Evolutionary conservation across 495 filamentous ascomycete species (phyloP).

Genomic region (Hyaloscypha variabilis): DNA sequence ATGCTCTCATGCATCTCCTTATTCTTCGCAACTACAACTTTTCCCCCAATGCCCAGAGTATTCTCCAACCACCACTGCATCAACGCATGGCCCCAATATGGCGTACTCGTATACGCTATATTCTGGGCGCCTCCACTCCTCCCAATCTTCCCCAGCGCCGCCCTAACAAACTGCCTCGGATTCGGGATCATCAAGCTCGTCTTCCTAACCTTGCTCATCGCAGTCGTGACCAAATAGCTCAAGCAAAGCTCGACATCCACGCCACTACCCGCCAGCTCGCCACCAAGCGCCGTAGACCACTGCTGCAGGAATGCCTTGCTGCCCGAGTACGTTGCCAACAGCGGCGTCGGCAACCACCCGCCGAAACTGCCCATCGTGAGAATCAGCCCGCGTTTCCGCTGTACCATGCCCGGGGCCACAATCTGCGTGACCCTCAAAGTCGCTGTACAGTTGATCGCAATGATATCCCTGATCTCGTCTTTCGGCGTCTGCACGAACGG

Average conservation of each 20-base stretch:
- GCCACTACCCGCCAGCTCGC: conserved; percentile 77
- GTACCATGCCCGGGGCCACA: conserved; percentile 80
- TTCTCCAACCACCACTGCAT: conserved; percentile 84
- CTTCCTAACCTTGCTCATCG: conserved; percentile 93
- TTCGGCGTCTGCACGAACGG: conserved; percentile 79
- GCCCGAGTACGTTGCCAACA: conserved; percentile 95
- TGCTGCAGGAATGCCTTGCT: conserved; percentile 98
- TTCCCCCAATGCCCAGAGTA: conserved; percentile 67
- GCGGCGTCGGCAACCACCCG: conserved; percentile 85
- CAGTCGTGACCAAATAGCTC: conserved; percentile 88
- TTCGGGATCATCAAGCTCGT: conserved; percentile 76
- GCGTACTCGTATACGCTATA: conserved; percentile 81
- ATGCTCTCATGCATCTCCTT: conserved; percentile 83
- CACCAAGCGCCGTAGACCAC: conserved; percentile 86
- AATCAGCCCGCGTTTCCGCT: conserved; percentile 83
- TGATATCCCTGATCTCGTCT: conserved; percentile 82
- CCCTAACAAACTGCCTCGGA: conserved; percentile 78
- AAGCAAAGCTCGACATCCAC: conserved; percentile 86
- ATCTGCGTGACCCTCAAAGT: conserved; percentile 87
- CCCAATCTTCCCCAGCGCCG: conserved; percentile 81
- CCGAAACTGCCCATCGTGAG: conserved; percentile 97
- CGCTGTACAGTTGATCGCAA: conserved; percentile 90
- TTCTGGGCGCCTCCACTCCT: conserved; percentile 71
- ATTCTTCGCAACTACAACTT: conserved; percentile 67
- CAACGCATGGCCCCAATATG: conserved; percentile 87